Evolutionary conservation across 2,329 filamentous ascomycete species (phyloP), one percentile per base, ranked within the genome.

Genomic region (Fusarium annulatum): DNA sequence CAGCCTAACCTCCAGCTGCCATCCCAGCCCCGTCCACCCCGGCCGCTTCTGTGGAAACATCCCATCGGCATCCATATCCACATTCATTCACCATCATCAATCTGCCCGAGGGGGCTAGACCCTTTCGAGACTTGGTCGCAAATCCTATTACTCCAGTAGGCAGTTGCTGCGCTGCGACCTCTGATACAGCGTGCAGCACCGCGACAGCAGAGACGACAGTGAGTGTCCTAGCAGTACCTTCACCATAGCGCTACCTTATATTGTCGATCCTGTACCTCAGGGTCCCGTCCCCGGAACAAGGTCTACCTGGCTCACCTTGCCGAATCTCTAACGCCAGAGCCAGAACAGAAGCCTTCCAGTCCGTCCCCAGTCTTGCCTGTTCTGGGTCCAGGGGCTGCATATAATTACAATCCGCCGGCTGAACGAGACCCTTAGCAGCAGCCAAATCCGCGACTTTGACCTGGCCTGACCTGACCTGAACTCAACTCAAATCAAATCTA

Each of bases 301-400:
- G 57, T 53, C 57, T 41, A 63, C 48, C 58, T 61, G 28, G 38
- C 30, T 51, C 39, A 42, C n/a, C 42, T 49, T 42, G 46, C 58
- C 43, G 34, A 58, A 43, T 39, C 33, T 48, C 39, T 49, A 49
- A 51, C 43, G 56, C 36, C 48, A 65, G 61, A 66, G 60, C 30
- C 49, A 67, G 46, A 67, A 67, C 55, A 73, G 71, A 73, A 73
- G 61, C 53, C 64, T 73, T 71, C 66, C 53, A 68, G 56, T 55
- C 48, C 53, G 45, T 53, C 51, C 41, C 46, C 57, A 62, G 61
- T 59, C 62, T 63, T 69, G 57, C 53, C 59, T 51, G 52, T 49
- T 67, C 72, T 65, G 57, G 67, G 67, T 72, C 71, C 71, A 74
- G 72, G 72, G 72, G 72, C 71, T 74, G 48, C 64, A 69, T 71